Evolutionary conservation across 2,329 filamentous ascomycete genomes (phyloP).

Genomic region (Beauveria varroae): DNA sequence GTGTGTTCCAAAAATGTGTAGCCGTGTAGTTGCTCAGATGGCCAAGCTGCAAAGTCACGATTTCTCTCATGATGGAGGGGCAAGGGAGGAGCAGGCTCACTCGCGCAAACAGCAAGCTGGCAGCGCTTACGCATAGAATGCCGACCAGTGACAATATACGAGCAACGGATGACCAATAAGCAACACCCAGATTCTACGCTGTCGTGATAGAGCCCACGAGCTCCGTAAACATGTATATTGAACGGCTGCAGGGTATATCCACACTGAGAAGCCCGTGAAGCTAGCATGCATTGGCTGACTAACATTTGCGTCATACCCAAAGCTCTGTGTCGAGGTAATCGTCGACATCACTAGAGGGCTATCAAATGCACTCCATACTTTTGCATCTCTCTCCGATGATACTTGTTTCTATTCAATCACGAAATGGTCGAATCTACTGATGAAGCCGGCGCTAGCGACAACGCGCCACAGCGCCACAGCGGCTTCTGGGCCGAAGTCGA

Average conservation of each 20-base stretch:
- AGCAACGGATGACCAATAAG: neutral
- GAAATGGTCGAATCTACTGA: neutral
- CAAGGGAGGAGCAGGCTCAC: neutral
- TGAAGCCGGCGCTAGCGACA: neutral
- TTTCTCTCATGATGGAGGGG: constrained; percentile 68
- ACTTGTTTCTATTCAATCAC: neutral
- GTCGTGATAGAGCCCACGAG: neutral
- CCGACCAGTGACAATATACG: neutral
- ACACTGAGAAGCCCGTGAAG: neutral
- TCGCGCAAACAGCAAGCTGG: neutral
- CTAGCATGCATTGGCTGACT: neutral
- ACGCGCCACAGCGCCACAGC: constrained; percentile 7
- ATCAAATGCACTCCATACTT: neutral
- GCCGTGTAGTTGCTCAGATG: constrained; percentile 88
- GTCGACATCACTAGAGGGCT: neutral
- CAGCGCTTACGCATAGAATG: neutral
- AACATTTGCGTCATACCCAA: neutral
- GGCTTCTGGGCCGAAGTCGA: constrained; percentile 31
- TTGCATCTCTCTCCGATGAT: neutral
- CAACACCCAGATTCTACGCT: too few relatives aligned
- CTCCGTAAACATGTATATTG: neutral
- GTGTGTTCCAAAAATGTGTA: constrained; percentile 93
- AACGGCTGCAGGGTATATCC: constrained; percentile 2
- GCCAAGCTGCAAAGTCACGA: constrained; percentile 88
- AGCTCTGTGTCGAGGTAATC: neutral